Evolutionary conservation across 225 moss, liverwort and hornwort species (phyloP), one percentile per base, ranked within the genome.

Genomic region (Physcomitrellopsis africana): DNA sequence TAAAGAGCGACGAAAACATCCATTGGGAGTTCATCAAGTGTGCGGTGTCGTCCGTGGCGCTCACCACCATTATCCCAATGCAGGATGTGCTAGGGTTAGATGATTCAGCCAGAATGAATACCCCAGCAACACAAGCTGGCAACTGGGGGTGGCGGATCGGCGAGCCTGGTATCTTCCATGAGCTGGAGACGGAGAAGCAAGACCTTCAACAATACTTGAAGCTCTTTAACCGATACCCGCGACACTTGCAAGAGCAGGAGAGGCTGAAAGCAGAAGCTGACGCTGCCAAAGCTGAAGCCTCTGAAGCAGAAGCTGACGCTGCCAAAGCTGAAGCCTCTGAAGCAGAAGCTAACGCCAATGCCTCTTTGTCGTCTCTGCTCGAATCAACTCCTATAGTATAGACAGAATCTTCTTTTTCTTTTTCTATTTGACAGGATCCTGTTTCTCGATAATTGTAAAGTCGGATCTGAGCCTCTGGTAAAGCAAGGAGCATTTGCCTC

Each of bases 61-160:
- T 43, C 29, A 96, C 92, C 11, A 81, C 87, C 12, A 86, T 96
- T 16, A 77, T 96, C 45, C 92, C 96, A 13, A 83, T 96, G 90
- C 96, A 96, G 77, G 96, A 96, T 79, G 78, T 96, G 2, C 43
- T 96, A 67, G 81, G 86, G 10, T 79, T 96, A 63, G 94, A 83
- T 8, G 86, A 92, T 19, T 72, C 85, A 0, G 91, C 92, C 5
- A 73, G 96, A 20, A 96, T 96, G 96, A 96, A 96, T 58, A 94
- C 72, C 9, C 96, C 96, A 14, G 89, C 80, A n/a, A 78, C 75
- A 10, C 74, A 63, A 4, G 55, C 79, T 54, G 87, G 87, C 1
- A 87, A 87, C 60, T 87, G 84, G 84, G 80, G 79, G 10, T 87
- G 87, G 84, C 46, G 84, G 8, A 58, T 84, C 15, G 87, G 87